Evolutionary conservation across 2,329 filamentous ascomycete genomes (phyloP), one percentile per base, ranked within the genome.

Genomic region (Epicoccum sorghinum): DNA sequence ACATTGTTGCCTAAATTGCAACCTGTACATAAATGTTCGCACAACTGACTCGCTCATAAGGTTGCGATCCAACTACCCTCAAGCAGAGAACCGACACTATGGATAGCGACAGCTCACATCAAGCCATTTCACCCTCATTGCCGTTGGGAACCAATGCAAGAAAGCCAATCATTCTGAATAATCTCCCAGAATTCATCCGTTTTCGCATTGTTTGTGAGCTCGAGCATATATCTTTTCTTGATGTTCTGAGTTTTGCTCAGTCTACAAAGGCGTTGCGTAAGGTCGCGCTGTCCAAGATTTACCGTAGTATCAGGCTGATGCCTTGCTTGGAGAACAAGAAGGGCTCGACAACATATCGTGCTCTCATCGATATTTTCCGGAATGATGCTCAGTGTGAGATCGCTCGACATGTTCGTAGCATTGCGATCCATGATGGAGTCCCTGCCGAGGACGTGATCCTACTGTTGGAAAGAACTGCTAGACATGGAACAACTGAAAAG

Each of bases 381-480:
- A 3, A 24, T 3, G 42, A 44, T 22, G 29, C 24, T 7, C 9
- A 43, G 1, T 13, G 35, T 22, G 45, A 46, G 4, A 39, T 60
- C 9, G 55, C 49, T 6, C 43, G 37, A 29, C 52, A 60, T 27
- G 55, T 54, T 33, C 44, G 55, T 25, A 42, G 18, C n/a, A 32
- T 60, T 38, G 39, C 27, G 3, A 48, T 58, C 9, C n/a, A 54
- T 29, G 30, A 48, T 32, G 42, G 50, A 12, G 3, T 60, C 8
- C 55, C 55, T 14, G 9, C 25, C 1, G 48, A 56, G 25, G 55
- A 60, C 43, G 14, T 60, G 18, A 42, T 55, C 12, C 3, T 54
- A 18, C 29, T 60, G 13, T 18, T 35, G 1, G 9, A 44, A 4
- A 27, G 35, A 7, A 24, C 25, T 24, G 42, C 42, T 22, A 7